phyloP scores from a whole-genome alignment of 257 asterid genomes.

The Solanum chmielewskii region DNA sequence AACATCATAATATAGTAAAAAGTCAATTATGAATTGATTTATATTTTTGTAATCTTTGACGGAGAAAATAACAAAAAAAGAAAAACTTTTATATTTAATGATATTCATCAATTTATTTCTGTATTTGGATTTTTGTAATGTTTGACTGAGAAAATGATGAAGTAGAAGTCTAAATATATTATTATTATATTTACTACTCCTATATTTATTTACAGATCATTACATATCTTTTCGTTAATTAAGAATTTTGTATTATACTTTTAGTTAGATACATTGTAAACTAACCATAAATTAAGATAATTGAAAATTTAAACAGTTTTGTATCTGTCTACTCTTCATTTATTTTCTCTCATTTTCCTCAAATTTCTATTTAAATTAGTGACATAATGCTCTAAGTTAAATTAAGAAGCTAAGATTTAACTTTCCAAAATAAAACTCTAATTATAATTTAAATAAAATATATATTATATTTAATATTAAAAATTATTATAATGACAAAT shows the following conservation, averaged over 20 bases:
- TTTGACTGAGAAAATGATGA: background rate
- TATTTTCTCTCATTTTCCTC: background rate
- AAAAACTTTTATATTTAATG: background rate
- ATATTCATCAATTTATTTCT: background rate
- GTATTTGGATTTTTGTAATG: background rate
- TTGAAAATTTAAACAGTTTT: background rate
- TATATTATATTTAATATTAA: too few relatives aligned
- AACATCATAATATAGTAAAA: background rate
- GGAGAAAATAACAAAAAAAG: background rate
- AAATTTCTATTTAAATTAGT: background rate
- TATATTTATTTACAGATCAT: too few relatives aligned
- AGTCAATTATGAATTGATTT: background rate
- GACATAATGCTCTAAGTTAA: background rate
- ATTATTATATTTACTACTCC: background rate
- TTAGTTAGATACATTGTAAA: background rate
- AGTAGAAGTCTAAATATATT: background rate
- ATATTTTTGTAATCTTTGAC: background rate
- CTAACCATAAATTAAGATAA: background rate
- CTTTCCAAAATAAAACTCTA: background rate
- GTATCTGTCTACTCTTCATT: background rate
- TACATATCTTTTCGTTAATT: background rate
- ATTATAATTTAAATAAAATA: too few relatives aligned
- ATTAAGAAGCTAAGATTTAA: too few relatives aligned
- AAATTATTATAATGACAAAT: too few relatives aligned
- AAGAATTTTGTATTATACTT: too few relatives aligned